Conservation (phyloP, 1,284 basidiomycete species). For the Ganoderma lucidum region DNA sequence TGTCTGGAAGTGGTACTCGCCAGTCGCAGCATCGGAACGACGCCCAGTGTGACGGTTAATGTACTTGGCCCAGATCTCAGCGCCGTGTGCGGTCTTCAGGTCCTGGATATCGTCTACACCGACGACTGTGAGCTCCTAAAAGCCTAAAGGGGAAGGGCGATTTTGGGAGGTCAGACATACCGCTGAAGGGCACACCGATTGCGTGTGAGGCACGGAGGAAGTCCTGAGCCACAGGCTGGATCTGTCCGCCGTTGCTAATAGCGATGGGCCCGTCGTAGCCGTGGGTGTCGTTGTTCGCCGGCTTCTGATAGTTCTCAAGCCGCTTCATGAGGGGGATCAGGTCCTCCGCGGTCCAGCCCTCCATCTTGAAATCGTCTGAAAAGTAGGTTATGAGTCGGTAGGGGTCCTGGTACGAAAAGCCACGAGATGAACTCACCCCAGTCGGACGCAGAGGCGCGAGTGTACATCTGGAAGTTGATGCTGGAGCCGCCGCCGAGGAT, state of each 20-base stretch:
- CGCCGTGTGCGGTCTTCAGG: conserved; percentile 65
- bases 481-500: conserved; percentile 63
- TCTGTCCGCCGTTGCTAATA: conserved; percentile 71
- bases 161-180: conserved; percentile 45
- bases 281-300: conserved; percentile 61
- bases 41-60: conserved; percentile 78
- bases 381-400: background rate
- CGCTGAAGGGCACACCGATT: conserved; percentile 71
- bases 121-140: background rate
- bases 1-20: conserved; percentile 40
- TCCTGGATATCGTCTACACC: conserved; percentile 73
- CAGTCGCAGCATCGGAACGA: conserved; percentile 75
- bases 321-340: conserved; percentile 78
- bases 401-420: background rate
- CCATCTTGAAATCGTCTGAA: conserved; percentile 75
- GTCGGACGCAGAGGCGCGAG: conserved; percentile 73
- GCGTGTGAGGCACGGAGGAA: conserved; percentile 72
- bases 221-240: conserved; percentile 70
- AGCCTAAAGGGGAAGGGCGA: background rate
- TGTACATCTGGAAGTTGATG: conserved; percentile 82
- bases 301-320: conserved; percentile 82
- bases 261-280: conserved; percentile 77
- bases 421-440: conserved; percentile 57
- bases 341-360: conserved; percentile 73
- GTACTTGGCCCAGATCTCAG: conserved; percentile 81